Base-by-base conservation (phyloP, 2,329 filamentous ascomycete species). In the Paecilomyces dactylethromorphus region DNA sequence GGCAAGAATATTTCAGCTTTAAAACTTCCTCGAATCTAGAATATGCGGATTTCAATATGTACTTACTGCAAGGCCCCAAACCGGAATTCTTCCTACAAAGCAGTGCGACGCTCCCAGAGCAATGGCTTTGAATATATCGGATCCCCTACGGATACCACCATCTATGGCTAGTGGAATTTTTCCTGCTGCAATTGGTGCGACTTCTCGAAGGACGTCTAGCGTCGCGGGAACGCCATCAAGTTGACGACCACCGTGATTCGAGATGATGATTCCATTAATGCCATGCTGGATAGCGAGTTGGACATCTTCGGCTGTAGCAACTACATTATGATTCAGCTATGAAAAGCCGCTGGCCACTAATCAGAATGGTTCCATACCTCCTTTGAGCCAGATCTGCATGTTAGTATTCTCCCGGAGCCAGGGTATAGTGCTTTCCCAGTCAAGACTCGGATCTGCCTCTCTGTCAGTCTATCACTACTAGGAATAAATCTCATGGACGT, bases 361-460 rank as follows among this genome's bases (percentile, higher is more conserved):
- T 10, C 3, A 12, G 33, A 35, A 35, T 35, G 3, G 11, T 12
- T 13, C 11, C 6, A 35, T 35, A 35, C 33, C 33, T 35, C 33
- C 33, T 35, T 35, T 35, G 11, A 35, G 33, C 33, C 33, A 73
- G 26, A 68, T 78, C 49, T 79, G 72, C 68, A 84, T 73, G 50
- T 73, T 76, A 0, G 80, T 82, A 50, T 79, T 69, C 13, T 71
- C 69, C 21, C 78, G 33, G 33, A 35, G 65, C 77, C 79, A 84
- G 0, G 74, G 72, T 51, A 84, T 80, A 4, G 79, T 76, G 1
- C 68, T 68, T 22, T 79, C 78, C 82, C 82, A 85, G 58, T 78
- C 77, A 18, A 78, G 65, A 15, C 70, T 73, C 1, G 74, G 65
- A 56, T 78, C 77, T 71, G 61, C 21, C 8, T 24, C 57, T 58